Conservation (phyloP, 148 eudicot genomes). For the Cornus florida region DNA sequence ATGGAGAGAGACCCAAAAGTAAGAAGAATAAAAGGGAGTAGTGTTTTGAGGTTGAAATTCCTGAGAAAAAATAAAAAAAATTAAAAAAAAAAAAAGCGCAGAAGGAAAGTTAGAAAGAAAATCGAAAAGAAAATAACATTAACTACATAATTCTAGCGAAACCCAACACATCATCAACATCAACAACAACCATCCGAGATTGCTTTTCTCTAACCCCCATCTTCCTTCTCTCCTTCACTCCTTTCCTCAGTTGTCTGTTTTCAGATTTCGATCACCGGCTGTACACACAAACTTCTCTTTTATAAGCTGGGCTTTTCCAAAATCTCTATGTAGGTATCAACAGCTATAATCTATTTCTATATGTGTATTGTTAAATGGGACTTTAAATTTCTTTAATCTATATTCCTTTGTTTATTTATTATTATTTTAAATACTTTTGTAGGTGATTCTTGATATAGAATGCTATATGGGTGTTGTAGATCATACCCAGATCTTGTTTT, state of each 20-base stretch:
- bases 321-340: conserved; percentile 7
- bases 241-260: neutral
- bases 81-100: neutral
- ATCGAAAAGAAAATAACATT: conserved; percentile 7
- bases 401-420: neutral
- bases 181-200: conserved; percentile 1
- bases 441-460: conserved; percentile 21
- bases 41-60: conserved; percentile 5
- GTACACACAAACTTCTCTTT: neutral
- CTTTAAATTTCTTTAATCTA: neutral
- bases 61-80: neutral
- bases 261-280: conserved; percentile 23
- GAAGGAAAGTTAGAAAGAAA: neutral
- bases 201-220: conserved; percentile 10
- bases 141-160: conserved; percentile 10
- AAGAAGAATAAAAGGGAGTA: neutral
- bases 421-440: neutral
- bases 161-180: conserved; percentile 14
- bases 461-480: conserved; percentile 52
- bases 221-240: neutral
- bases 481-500: conserved; percentile 59
- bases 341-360: neutral
- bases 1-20: neutral
- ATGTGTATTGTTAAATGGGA: neutral
- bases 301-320: neutral